Percentiles rank a stretch among this genome's conserved stretches.
These are phyloP conservation scores for Clausena lansium DNA, from an alignment of 345 rosid genomes.

Conservation along the genomic window DNA sequence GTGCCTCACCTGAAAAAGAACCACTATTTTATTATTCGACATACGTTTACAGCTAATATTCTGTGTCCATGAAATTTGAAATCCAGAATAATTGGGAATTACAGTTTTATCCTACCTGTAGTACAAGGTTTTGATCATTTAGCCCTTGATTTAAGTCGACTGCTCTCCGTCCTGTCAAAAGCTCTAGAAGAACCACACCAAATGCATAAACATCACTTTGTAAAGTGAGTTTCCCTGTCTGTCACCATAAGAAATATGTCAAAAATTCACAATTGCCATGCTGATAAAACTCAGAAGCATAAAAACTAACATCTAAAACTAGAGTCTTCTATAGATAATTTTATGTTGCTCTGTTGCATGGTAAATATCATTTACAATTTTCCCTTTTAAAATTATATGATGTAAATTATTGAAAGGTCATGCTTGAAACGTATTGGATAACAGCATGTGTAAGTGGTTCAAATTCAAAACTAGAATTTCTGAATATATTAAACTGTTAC, in stretches of 20 bases:
- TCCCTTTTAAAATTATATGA: not conserved
- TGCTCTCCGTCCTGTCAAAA: slow-evolving; percentile 93
- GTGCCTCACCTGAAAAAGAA: slow-evolving; percentile 64
- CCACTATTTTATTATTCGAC: slow-evolving; percentile 15
- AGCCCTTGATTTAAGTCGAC: slow-evolving; percentile 84
- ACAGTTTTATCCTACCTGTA: slow-evolving; percentile 56
- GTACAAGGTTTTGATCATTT: slow-evolving; percentile 85
- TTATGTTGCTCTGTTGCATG: not conserved
- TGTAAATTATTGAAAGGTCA: not conserved
- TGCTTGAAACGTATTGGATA: not conserved
- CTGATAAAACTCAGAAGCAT: not conserved
- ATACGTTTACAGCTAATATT: not conserved
- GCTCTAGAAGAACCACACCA: slow-evolving; percentile 94
- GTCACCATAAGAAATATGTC: slow-evolving; percentile 19
- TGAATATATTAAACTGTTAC: not conserved
- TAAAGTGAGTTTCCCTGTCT: slow-evolving; percentile 96
- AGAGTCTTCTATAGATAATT: not conserved
- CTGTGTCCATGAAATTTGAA: slow-evolving; percentile 13
- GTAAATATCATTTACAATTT: not conserved
- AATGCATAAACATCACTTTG: slow-evolving; percentile 97
- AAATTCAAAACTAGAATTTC: not conserved
- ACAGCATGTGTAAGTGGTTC: not conserved
- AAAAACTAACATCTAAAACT: slow-evolving; percentile 1
- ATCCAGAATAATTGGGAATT: slow-evolving; percentile 2
- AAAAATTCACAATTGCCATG: slow-evolving; percentile 1